Evolutionary conservation across 805 yeast species (phyloP).

Genomic region (Helenozyma rhizophorensis): DNA sequence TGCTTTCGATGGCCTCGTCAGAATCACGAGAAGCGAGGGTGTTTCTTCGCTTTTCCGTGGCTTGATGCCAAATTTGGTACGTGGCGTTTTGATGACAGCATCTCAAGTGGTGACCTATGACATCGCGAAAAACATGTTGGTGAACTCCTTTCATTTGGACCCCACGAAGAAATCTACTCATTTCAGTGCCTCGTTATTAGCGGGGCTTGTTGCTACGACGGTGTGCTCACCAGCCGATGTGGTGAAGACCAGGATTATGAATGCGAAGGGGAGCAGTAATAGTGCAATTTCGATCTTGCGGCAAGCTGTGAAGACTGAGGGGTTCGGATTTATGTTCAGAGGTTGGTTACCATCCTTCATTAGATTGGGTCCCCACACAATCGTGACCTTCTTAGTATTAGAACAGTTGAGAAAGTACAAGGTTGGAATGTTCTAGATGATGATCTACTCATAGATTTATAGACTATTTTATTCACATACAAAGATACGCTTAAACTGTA

Average conservation of each 20-base stretch:
- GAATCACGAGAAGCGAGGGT: conserved; percentile 62
- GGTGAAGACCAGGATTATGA: conserved; percentile 84
- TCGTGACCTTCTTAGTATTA: conserved; percentile 62
- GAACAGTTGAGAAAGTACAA: conserved; percentile 57
- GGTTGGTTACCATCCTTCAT: conserved; percentile 90
- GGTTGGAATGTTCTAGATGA: conserved; percentile 42
- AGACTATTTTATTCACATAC: not conserved
- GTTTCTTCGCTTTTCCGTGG: conserved; percentile 62
- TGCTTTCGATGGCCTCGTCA: conserved; percentile 69
- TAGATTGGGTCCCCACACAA: conserved; percentile 80
- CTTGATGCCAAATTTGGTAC: conserved; percentile 66
- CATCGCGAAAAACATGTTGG: conserved; percentile 59
- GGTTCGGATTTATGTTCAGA: conserved; percentile 75
- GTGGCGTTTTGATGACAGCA: conserved; percentile 87
- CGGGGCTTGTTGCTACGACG: conserved; percentile 87
- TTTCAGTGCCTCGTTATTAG: conserved; percentile 71
- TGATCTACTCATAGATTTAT: not conserved
- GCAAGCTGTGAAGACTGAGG: conserved; percentile 62
- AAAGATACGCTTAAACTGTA: not conserved
- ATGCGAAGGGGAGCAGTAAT: conserved; percentile 43
- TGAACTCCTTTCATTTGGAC: conserved; percentile 46
- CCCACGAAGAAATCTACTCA: conserved; percentile 66
- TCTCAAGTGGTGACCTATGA: conserved; percentile 89
- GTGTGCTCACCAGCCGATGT: conserved; percentile 93
- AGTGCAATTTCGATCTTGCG: conserved; percentile 49